These are phyloP conservation scores for Telfairia occidentalis DNA, from an alignment of 331 rosid species.

Conservation along the genomic window DNA sequence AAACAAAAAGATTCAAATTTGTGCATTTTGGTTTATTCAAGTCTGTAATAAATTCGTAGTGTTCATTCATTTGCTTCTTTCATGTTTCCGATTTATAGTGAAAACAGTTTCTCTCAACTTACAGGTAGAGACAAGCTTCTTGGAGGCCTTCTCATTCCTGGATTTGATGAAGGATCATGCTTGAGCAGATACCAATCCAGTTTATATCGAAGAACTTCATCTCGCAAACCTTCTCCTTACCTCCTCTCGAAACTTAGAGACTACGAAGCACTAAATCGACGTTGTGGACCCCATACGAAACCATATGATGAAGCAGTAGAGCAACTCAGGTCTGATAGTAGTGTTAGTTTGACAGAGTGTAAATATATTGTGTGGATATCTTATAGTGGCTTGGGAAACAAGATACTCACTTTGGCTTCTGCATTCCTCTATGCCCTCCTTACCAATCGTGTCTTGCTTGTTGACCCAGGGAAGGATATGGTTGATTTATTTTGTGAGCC, in stretches of 20 bases:
- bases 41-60: not conserved
- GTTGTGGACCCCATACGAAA: constrained; percentile 63
- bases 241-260: constrained; percentile 54
- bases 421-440: constrained; percentile 80
- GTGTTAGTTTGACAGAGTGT: constrained; percentile 29
- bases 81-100: constrained; percentile 17
- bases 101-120: constrained; percentile 13
- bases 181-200: constrained; percentile 55
- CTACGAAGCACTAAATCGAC: constrained; percentile 60
- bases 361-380: constrained; percentile 73
- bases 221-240: constrained; percentile 50
- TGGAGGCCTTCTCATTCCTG: constrained; percentile 52
- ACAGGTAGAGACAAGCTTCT: constrained; percentile 32
- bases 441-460: constrained; percentile 69
- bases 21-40: not conserved
- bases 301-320: constrained; percentile 48
- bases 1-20: not conserved
- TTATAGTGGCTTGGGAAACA: constrained; percentile 80
- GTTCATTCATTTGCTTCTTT: not conserved
- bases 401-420: constrained; percentile 63
- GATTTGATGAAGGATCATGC: constrained; percentile 55
- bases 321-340: constrained; percentile 39
- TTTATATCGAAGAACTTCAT: constrained; percentile 30
- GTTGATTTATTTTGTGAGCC: constrained; percentile 77
- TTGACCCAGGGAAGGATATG: constrained; percentile 82